Evolutionary conservation across 257 asterid species (phyloP).

Genomic region (Solanum virginianum): DNA sequence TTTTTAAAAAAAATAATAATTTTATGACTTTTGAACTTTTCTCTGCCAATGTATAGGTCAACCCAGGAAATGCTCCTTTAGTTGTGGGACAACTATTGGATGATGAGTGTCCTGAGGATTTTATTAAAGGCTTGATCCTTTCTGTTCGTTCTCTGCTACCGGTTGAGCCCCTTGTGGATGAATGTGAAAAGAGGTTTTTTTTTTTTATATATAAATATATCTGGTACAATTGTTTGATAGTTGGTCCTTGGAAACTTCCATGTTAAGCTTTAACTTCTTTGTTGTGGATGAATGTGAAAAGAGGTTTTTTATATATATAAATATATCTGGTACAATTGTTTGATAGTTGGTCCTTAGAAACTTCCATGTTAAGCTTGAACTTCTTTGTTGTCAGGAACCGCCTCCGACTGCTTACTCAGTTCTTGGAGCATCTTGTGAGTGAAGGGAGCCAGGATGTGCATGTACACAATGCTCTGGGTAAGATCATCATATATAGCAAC

Average conservation of each 20-base stretch:
- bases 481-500: constrained; percentile 94
- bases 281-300: constrained; percentile 97
- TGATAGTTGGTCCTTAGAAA: background rate
- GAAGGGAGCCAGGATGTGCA: constrained; percentile 99
- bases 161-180: constrained; percentile 97
- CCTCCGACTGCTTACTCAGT: constrained; percentile 92
- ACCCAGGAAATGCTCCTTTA: constrained; percentile 97
- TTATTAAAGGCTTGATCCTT: constrained; percentile 87
- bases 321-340: background rate
- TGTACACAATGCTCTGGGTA: constrained; percentile 98
- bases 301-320: constrained; percentile 35
- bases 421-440: constrained; percentile 99
- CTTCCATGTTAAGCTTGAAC: background rate
- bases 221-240: background rate
- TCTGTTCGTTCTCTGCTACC: constrained; percentile 99
- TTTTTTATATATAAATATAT: constrained; percentile 1
- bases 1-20: background rate
- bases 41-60: constrained; percentile 45
- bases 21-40: constrained; percentile 3
- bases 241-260: background rate
- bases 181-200: constrained; percentile 89
- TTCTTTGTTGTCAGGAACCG: constrained; percentile 60
- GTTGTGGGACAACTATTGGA: constrained; percentile 98
- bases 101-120: constrained; percentile 99
- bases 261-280: background rate